phyloP scores from a whole-genome alignment of 2,329 filamentous ascomycete species.

The Exophiala sideris region DNA sequence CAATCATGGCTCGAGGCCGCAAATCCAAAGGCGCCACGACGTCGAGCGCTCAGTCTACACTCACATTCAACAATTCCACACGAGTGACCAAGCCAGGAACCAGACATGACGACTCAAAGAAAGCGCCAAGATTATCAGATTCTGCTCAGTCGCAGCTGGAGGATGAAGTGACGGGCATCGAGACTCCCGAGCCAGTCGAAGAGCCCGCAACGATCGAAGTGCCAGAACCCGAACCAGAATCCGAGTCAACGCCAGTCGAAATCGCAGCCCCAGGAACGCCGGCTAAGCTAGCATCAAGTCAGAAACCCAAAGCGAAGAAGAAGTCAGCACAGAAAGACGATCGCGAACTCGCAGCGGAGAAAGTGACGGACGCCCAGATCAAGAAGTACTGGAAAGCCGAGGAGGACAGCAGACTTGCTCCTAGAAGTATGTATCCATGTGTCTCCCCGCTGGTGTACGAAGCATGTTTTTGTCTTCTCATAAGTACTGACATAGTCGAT shows the following conservation, averaged over 20 bases:
- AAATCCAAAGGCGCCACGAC: conserved; percentile 31
- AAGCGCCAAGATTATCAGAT: conserved; percentile 36
- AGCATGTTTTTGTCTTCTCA: neutral
- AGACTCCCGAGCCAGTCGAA: conserved; percentile 1
- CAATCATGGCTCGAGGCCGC: conserved; percentile 21
- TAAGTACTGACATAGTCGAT: neutral
- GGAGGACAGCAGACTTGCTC: conserved; percentile 65
- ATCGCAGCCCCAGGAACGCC: conserved; percentile 11
- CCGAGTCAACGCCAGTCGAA: conserved; percentile 10
- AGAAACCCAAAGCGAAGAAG: conserved; percentile 18
- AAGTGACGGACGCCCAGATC: conserved; percentile 66
- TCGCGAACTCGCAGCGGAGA: conserved; percentile 50
- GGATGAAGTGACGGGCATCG: conserved; percentile 4
- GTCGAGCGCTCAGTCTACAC: conserved; percentile 53
- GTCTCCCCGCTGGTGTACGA: neutral
- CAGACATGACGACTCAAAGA: conserved; percentile 34
- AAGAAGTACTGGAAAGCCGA: conserved; percentile 72
- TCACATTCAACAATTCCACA: conserved; percentile 58
- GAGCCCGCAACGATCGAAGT: conserved; percentile 8
- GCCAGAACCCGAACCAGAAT: conserved; percentile 17
- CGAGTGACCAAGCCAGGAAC: conserved; percentile 56
- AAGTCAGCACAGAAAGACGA: conserved; percentile 31
- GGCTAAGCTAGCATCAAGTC: conserved; percentile 3
- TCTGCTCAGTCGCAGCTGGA: conserved; percentile 15
- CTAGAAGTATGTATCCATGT: conserved; percentile 43